Conservation (phyloP, 331 rosid genomes). For the Acacia pycnantha region DNA sequence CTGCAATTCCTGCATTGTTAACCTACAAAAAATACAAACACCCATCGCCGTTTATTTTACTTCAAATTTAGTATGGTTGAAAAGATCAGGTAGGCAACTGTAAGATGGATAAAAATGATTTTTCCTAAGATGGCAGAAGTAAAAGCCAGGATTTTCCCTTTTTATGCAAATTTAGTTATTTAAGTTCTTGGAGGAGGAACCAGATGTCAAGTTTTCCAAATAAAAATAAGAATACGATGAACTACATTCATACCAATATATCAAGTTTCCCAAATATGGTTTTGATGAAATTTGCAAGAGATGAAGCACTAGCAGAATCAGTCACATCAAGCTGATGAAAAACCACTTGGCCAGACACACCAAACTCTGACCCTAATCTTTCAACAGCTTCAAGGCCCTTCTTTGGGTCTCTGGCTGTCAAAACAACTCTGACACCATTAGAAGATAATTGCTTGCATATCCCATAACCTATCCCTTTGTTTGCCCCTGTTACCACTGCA, state of each 20-base stretch:
- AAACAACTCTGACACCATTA: constrained; percentile 36
- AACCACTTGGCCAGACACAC: constrained; percentile 27
- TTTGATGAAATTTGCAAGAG: constrained; percentile 43
- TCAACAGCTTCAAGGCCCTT: constrained; percentile 48
- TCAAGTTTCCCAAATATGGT: constrained; percentile 51
- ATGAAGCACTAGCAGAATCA: constrained; percentile 36
- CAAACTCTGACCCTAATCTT: constrained; percentile 29
- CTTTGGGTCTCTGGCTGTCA: constrained; percentile 54
- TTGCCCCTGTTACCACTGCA: constrained; percentile 51
- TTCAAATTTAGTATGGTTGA: not conserved
- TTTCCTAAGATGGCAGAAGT: no score
- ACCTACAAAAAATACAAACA: constrained; percentile 33
- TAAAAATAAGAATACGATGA: not conserved
- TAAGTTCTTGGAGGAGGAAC: no score
- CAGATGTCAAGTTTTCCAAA: not conserved
- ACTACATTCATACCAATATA: constrained; percentile 44
- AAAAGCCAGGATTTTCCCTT: no score
- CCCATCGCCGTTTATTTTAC: not conserved
- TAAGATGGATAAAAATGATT: not conserved
- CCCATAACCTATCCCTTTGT: constrained; percentile 51
- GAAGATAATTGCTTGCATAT: constrained; percentile 42
- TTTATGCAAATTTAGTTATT: no score
- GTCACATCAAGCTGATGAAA: constrained; percentile 67
- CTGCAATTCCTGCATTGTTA: constrained; percentile 48
- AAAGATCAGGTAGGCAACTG: not conserved